Conservation (phyloP, 768 basidiomycete genomes). For the Kwoniella mangroviensis region DNA sequence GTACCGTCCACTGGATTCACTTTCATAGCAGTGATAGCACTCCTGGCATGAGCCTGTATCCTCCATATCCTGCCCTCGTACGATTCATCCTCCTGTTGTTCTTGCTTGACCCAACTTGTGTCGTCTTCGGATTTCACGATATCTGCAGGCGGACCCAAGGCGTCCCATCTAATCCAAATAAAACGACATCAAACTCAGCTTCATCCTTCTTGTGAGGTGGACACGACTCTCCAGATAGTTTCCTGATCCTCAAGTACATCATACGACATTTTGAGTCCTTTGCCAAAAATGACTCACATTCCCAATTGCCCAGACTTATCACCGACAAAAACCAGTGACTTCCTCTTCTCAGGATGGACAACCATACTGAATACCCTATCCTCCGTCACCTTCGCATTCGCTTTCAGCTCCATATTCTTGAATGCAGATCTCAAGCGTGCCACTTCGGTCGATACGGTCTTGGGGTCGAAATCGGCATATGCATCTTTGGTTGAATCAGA, state of each 20-base stretch:
- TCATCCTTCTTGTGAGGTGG: too few relatives aligned
- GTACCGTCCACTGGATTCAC: constrained; percentile 56
- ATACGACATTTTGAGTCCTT: too few relatives aligned
- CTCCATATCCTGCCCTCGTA: constrained; percentile 52
- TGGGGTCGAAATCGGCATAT: constrained; percentile 29
- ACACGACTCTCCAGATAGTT: too few relatives aligned
- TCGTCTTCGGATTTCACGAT: constrained; percentile 35
- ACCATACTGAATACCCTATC: constrained; percentile 60
- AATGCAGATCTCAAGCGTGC: constrained; percentile 44
- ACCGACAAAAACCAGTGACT: constrained; percentile 58
- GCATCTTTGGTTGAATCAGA: constrained; percentile 26
- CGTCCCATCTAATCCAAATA: constrained; percentile 56
- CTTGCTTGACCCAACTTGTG: constrained; percentile 29
- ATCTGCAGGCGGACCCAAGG: constrained; percentile 40
- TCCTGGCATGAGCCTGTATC: constrained; percentile 55
- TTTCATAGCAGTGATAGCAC: constrained; percentile 56
- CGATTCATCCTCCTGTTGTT: constrained; percentile 37
- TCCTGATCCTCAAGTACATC: too few relatives aligned
- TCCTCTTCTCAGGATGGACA: constrained; percentile 57
- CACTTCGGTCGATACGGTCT: constrained; percentile 27
- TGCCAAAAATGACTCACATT: constrained; percentile 43
- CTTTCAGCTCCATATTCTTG: constrained; percentile 43
- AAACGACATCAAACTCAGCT: too few relatives aligned
- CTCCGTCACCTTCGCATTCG: constrained; percentile 54
- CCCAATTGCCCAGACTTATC: constrained; percentile 58